Percentiles rank a stretch among this genome's conserved stretches.
Conservation (phyloP, 257 asterid genomes). For the Verbena officinalis region DNA sequence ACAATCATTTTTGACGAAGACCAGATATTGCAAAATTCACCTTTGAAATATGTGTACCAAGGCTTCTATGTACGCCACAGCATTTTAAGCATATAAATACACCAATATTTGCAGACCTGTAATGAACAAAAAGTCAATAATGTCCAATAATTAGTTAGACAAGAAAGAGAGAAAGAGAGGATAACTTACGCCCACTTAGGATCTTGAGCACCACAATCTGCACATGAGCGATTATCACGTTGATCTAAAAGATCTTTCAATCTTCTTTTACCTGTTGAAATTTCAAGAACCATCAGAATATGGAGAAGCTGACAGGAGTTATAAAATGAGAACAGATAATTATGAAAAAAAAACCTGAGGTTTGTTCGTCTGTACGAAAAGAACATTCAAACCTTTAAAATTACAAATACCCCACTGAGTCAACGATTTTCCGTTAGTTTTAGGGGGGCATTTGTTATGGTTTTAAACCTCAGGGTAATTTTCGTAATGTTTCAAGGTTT, state of each 20-base stretch:
- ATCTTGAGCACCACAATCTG: conserved; percentile 95
- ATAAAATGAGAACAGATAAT: too few relatives aligned
- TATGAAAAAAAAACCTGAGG: too few relatives aligned
- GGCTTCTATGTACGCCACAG: conserved; percentile 97
- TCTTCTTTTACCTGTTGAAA: conserved; percentile 69
- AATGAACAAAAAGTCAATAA: conserved; percentile 1
- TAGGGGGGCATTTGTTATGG: too few relatives aligned
- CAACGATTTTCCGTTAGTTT: too few relatives aligned
- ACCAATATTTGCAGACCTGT: conserved; percentile 94
- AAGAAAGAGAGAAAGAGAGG: not conserved
- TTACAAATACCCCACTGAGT: too few relatives aligned
- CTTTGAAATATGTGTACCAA: conserved; percentile 92
- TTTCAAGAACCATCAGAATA: not conserved
- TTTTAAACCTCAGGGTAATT: too few relatives aligned
- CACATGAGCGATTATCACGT: conserved; percentile 80
- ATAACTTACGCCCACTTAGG: conserved; percentile 99
- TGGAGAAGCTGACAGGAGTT: conserved; percentile 13
- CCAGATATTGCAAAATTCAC: too few relatives aligned
- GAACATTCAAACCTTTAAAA: too few relatives aligned
- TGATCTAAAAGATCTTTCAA: conserved; percentile 81
- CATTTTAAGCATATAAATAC: conserved; percentile 97
- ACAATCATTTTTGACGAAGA: too few relatives aligned
- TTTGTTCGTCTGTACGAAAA: too few relatives aligned
- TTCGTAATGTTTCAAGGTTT: too few relatives aligned
- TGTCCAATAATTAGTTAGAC: not conserved